These are phyloP conservation scores for Candida qinlingensis DNA, from an alignment of 805 yeast genomes.

Conservation along the genomic window DNA sequence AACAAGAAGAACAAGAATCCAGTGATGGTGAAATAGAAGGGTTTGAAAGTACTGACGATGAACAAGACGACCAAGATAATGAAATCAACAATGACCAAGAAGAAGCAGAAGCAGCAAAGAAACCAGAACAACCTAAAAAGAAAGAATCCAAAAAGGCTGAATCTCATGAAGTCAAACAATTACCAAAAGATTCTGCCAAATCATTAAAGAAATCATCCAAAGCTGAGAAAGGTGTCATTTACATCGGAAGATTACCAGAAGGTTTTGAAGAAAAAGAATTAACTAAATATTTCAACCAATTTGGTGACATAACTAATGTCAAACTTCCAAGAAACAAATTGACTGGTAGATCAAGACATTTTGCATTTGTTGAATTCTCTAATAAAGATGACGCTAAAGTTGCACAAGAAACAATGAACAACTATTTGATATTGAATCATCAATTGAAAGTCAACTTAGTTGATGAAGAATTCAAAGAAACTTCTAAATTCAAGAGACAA, in stretches of 20 bases:
- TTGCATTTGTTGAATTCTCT: slow-evolving; percentile 83
- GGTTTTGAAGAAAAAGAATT: slow-evolving; percentile 81
- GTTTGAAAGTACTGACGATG: slow-evolving; percentile 17
- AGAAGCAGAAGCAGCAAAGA: slow-evolving; percentile 15
- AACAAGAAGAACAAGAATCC: slow-evolving; percentile 8
- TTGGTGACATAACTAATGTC: slow-evolving; percentile 77
- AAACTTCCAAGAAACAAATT: slow-evolving; percentile 84
- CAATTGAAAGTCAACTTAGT: slow-evolving; percentile 65
- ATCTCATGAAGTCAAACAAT: slow-evolving; percentile 22
- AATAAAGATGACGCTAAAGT: slow-evolving; percentile 71
- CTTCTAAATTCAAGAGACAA: slow-evolving; percentile 24
- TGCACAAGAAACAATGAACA: slow-evolving; percentile 95
- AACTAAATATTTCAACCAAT: slow-evolving; percentile 79
- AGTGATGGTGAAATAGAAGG: slow-evolving; percentile 13
- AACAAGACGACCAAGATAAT: slow-evolving; percentile 27
- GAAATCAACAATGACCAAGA: slow-evolving; percentile 16
- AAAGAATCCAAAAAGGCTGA: slow-evolving; percentile 21
- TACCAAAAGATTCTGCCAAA: slow-evolving; percentile 16
- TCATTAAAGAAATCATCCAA: slow-evolving; percentile 20
- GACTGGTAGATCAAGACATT: slow-evolving; percentile 88
- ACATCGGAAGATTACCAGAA: slow-evolving; percentile 88
- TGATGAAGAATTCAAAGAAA: slow-evolving; percentile 37
- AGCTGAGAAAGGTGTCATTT: slow-evolving; percentile 60
- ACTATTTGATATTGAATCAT: slow-evolving; percentile 85
- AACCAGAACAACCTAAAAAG: background rate